Conservation (phyloP, 805 yeast genomes). For the Clavispora carvajalis region DNA sequence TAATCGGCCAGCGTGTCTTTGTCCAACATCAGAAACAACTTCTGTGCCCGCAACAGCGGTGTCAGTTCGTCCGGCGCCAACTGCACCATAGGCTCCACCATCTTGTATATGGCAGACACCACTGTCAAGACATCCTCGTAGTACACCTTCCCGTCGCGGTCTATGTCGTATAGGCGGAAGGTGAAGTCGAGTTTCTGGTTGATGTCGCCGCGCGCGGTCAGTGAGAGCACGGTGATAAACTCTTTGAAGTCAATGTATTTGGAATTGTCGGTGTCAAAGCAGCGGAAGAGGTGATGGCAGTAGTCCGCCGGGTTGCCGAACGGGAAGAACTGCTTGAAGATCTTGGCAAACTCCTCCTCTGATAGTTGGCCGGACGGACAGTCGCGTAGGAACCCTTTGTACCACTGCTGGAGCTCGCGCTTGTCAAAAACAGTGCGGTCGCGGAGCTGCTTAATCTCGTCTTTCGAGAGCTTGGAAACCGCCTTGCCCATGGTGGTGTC, state of each 20-base stretch:
- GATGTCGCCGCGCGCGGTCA: constrained; percentile 78
- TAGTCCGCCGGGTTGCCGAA: constrained; percentile 95
- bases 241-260: constrained; percentile 89
- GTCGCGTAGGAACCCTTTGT: constrained; percentile 90
- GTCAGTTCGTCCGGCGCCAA: constrained; percentile 86
- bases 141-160: constrained; percentile 69
- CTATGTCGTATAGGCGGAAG: constrained; percentile 79
- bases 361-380: constrained; percentile 88
- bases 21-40: constrained; percentile 71
- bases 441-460: constrained; percentile 77
- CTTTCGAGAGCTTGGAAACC: constrained; percentile 86
- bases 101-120: constrained; percentile 79
- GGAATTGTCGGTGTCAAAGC: constrained; percentile 75
- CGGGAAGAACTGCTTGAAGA: constrained; percentile 95
- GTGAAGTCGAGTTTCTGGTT: constrained; percentile 90
- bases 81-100: constrained; percentile 93
- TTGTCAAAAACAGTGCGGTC: constrained; percentile 88
- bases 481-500: constrained; percentile 75
- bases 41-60: constrained; percentile 80
- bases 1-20: constrained; percentile 59
- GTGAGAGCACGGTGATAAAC: constrained; percentile 80
- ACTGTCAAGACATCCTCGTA: constrained; percentile 77
- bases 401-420: constrained; percentile 96
- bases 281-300: constrained; percentile 81
- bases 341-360: constrained; percentile 82